phyloP scores from a whole-genome alignment of 2,329 filamentous ascomycete genomes.

The Diaporthe amygdali region DNA sequence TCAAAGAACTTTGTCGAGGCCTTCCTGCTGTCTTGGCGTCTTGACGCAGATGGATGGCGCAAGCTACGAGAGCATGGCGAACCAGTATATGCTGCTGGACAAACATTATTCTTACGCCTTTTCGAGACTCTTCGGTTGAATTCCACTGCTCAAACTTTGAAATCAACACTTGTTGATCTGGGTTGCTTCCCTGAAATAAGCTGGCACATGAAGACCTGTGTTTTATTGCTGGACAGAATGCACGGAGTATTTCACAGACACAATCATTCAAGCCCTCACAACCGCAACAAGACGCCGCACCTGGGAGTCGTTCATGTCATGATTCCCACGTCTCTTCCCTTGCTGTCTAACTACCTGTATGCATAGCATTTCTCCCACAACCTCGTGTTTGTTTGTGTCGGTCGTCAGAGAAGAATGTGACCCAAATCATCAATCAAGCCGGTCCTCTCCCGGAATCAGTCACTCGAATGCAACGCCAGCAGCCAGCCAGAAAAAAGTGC shows the following conservation, averaged over 20 bases:
- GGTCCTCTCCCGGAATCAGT: conserved; percentile 13
- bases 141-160: too few relatives aligned
- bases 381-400: conserved; percentile 17
- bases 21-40: too few relatives aligned
- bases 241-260: background rate
- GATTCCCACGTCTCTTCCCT: conserved; percentile 24
- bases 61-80: background rate
- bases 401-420: conserved; percentile 23
- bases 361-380: conserved; percentile 20
- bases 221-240: background rate
- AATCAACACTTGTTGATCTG: background rate
- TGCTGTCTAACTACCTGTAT: conserved; percentile 29
- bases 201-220: background rate
- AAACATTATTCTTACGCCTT: too few relatives aligned
- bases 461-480: conserved; percentile 27
- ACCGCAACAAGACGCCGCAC: background rate
- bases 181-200: background rate
- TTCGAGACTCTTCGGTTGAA: too few relatives aligned
- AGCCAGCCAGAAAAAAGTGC: conserved; percentile 21
- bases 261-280: background rate
- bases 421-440: conserved; percentile 19
- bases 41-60: too few relatives aligned
- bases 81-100: too few relatives aligned
- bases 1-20: too few relatives aligned
- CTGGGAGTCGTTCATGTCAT: conserved; percentile 13